These are phyloP conservation scores for Xylaria longipes DNA, from an alignment of 495 filamentous ascomycete genomes.

Conservation along the genomic window DNA sequence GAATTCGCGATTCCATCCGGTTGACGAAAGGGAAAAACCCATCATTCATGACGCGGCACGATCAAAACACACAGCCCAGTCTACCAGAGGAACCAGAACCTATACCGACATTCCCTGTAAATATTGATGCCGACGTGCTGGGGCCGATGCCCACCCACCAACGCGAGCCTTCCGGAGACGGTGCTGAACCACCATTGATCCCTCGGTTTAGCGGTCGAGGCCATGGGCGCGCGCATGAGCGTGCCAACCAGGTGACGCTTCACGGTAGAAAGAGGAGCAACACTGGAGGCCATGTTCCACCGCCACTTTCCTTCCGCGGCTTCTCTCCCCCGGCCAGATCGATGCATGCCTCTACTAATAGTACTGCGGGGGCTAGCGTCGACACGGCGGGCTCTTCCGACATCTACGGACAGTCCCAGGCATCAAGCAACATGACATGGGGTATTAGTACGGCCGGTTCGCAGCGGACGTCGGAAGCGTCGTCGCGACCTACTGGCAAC, in stretches of 20 bases:
- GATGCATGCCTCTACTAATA: constrained; percentile 55
- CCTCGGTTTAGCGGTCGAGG: constrained; percentile 70
- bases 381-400: constrained; percentile 66
- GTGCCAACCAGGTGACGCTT: constrained; percentile 45
- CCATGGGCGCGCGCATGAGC: constrained; percentile 52
- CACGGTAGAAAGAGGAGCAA: constrained; percentile 87
- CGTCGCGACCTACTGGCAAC: constrained; percentile 60
- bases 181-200: constrained; percentile 80
- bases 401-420: constrained; percentile 53
- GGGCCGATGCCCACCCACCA: constrained; percentile 41
- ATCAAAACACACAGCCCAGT: constrained; percentile 21
- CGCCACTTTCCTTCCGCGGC: constrained; percentile 71
- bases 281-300: constrained; percentile 72
- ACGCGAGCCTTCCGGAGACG: constrained; percentile 50
- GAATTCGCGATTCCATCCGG: constrained; percentile 89
- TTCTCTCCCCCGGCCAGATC: constrained; percentile 69
- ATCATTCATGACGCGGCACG: constrained; percentile 42
- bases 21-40: constrained; percentile 81
- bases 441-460: constrained; percentile 45
- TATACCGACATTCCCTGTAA: constrained; percentile 22
- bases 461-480: constrained; percentile 66
- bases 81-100: constrained; percentile 33
- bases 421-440: constrained; percentile 51
- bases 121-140: constrained; percentile 26
- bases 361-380: constrained; percentile 58